phyloP scores from a whole-genome alignment of 2,329 filamentous ascomycete genomes.

The Microcyclosporella mali region DNA sequence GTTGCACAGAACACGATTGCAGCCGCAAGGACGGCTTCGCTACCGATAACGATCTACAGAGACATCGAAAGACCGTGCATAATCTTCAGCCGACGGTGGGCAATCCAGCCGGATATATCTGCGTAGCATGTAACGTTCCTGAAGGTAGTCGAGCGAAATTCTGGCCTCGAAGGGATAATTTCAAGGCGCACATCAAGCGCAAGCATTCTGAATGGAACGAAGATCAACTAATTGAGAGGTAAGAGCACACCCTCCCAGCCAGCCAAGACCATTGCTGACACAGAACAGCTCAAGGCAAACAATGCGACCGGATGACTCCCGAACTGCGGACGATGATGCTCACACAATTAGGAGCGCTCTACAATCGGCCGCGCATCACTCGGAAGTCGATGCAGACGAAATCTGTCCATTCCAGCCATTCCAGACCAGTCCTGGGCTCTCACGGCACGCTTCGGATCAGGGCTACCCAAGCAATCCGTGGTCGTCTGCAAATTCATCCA shows the following conservation, averaged over 20 bases:
- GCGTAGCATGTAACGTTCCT: conserved; percentile 55
- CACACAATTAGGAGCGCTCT: conserved; percentile 4
- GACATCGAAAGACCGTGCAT: conserved; percentile 69
- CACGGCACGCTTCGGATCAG: neutral
- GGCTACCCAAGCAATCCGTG: neutral
- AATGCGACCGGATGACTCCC: conserved; percentile 15
- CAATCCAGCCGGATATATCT: conserved; percentile 38
- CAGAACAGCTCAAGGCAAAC: conserved; percentile 12
- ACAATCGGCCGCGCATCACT: conserved; percentile 6
- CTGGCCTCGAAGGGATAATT: conserved; percentile 83
- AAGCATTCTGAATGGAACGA: conserved; percentile 48
- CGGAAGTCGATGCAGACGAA: conserved; percentile 7
- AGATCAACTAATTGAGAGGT: conserved; percentile 14
- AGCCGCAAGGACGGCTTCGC: conserved; percentile 59
- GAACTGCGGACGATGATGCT: conserved; percentile 4
- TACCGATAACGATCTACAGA: conserved; percentile 72
- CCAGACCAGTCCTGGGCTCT: neutral
- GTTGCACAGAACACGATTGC: conserved; percentile 56
- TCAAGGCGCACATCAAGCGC: conserved; percentile 67
- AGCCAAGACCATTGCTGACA: neutral
- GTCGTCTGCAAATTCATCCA: neutral
- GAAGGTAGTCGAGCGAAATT: conserved; percentile 52
- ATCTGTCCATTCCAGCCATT: conserved; percentile 1
- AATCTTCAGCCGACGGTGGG: conserved; percentile 41
- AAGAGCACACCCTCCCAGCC: conserved; percentile 1